Base-by-base conservation (phyloP, 2,329 filamentous ascomycete species). In the Colletotrichum musicola region DNA sequence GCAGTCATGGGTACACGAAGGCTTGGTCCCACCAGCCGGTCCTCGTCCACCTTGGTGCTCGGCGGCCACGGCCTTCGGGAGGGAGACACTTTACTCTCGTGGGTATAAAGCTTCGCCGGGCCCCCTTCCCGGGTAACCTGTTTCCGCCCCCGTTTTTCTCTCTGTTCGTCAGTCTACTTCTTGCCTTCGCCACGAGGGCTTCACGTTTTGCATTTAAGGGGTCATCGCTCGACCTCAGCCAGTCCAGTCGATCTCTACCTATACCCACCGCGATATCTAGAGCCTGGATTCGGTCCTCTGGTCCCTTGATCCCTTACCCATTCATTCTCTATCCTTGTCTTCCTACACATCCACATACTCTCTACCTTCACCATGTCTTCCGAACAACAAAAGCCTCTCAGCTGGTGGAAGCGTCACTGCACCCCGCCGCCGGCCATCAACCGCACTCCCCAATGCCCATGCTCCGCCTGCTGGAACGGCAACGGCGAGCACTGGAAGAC, bases 351-450 rank as follows among this genome's bases (percentile, higher is more conserved):
- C 18, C 35, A 12, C 16, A 27, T 40, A 2, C 16, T 4, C 1
- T 1, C 22, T 16, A 12, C 22, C 1, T 30, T 4, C 14, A 38
- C 50, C 12, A 71, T 71, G 70, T 44, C 67, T 59, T 20, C 68
- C 14, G 38, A 58, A 46, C 68, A 71, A 58, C 68, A 71, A 50
- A 71, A 71, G 64, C 74, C 71, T 53, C 77, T 76, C 57, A 76
- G 74, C 71, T 82, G 80, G 80, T 81, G 81, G 68, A 77, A 78
- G 56, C 79, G 80, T 69, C 80, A 82, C 76, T 81, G 79, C 70
- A 74, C 79, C 55, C 79, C 80, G 62, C 77, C 78, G 18, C 80
- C 80, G 2, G 79, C 80, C 53, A 73, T 80, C 72, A 77, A 75
- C 73, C 72, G 72, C 67, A 73, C 73, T 40, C 73, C 78, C 4